Evolutionary conservation across 768 basidiomycete species (phyloP).

Genomic region (Mrakia hoshinonis): DNA sequence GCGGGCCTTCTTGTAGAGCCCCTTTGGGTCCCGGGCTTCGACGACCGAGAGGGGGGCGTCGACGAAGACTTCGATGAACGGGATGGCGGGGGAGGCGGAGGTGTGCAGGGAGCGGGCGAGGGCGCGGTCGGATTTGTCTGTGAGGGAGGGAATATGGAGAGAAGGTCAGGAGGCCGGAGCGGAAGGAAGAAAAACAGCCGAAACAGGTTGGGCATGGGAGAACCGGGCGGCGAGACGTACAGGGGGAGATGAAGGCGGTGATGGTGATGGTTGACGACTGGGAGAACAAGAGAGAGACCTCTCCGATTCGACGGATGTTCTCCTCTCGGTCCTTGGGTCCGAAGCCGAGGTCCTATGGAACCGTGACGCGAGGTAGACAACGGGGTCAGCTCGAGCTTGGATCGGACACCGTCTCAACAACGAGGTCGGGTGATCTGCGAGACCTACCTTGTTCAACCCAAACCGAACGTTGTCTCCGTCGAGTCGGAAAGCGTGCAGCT

Average conservation of each 20-base stretch:
- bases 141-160: not conserved
- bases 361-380: not conserved
- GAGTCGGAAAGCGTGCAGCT: conserved; percentile 78
- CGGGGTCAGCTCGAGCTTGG: not conserved
- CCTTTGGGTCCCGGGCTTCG: conserved; percentile 91
- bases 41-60: conserved; percentile 83
- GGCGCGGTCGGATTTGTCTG: conserved; percentile 65
- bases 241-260: conserved; percentile 99
- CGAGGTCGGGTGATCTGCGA: not conserved
- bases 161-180: not conserved
- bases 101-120: conserved; percentile 75
- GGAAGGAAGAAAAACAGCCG: too few species aligned
- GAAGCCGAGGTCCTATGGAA: conserved; percentile 65
- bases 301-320: conserved; percentile 93
- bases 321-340: conserved; percentile 83
- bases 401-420: too few species aligned
- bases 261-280: conserved; percentile 75
- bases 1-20: conserved; percentile 91
- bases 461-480: conserved; percentile 89
- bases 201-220: not conserved
- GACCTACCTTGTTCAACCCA: conserved; percentile 72
- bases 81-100: conserved; percentile 50
- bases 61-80: conserved; percentile 88
- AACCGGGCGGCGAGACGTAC: not conserved
- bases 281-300: conserved; percentile 91